phyloP scores from a whole-genome alignment of 176 grass and related monocot species.

The Carex scoparia region DNA sequence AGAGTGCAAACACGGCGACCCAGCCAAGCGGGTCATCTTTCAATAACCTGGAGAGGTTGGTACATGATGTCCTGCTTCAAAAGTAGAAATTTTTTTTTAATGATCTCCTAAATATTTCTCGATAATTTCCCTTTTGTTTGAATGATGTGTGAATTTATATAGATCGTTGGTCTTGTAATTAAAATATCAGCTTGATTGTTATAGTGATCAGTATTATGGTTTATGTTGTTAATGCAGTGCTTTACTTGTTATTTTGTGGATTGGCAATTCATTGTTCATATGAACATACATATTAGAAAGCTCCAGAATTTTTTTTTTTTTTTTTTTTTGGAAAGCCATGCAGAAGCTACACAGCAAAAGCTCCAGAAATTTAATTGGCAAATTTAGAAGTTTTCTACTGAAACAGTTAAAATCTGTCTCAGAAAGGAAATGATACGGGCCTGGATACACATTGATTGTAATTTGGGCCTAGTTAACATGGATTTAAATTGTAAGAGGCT shows the following conservation, averaged over 20 bases:
- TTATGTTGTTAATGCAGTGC: not conserved
- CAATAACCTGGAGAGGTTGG: constrained; percentile 11
- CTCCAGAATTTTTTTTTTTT: too few relatives aligned
- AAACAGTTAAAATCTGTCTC: too few relatives aligned
- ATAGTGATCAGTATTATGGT: not conserved
- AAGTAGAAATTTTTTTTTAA: too few relatives aligned
- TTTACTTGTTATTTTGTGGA: not conserved
- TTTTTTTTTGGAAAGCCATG: too few relatives aligned
- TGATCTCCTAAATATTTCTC: not conserved
- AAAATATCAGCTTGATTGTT: not conserved
- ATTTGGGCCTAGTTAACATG: too few relatives aligned
- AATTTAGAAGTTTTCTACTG: not conserved
- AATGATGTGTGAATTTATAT: not conserved
- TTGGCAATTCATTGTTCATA: not conserved
- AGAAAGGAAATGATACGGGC: not conserved
- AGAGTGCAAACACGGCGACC: constrained; percentile 27
- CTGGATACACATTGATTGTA: not conserved
- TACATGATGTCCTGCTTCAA: not conserved
- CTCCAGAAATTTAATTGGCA: not conserved
- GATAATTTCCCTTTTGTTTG: not conserved
- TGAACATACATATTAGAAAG: not conserved
- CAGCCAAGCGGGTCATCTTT: constrained; percentile 26
- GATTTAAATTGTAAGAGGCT: too few relatives aligned
- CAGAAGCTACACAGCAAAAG: too few relatives aligned
- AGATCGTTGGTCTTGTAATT: not conserved